A percentile compares a stretch with the other conserved stretches of the same genome.
Conservation (phyloP, 1,139 yeast genomes). For the Chernovozyma aurita region DNA sequence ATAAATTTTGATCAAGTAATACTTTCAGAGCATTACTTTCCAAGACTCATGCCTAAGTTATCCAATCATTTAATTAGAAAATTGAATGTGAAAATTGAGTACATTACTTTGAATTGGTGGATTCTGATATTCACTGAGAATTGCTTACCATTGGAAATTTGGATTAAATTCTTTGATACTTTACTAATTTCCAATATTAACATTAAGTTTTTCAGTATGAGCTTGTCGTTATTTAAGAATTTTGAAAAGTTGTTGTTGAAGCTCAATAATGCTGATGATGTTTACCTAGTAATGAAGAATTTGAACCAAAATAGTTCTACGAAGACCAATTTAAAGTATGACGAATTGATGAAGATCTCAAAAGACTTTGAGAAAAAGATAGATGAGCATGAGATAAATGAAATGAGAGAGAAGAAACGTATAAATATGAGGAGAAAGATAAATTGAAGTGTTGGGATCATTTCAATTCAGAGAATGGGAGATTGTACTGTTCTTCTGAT, state of each 20-base stretch:
- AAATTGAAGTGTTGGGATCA: too few relatives aligned
- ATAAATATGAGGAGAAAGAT: neutral
- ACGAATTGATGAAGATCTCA: conserved; percentile 10
- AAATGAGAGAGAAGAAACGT: neutral
- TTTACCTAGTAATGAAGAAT: conserved; percentile 42
- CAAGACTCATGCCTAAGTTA: conserved; percentile 34
- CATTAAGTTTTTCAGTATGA: conserved; percentile 13
- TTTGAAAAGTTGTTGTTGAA: conserved; percentile 31
- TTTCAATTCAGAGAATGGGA: too few relatives aligned
- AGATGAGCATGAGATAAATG: conserved; percentile 6
- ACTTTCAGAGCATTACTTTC: conserved; percentile 19
- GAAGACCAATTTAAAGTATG: conserved; percentile 11
- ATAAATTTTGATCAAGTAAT: conserved; percentile 39
- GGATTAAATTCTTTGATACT: conserved; percentile 52
- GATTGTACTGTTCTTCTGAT: too few relatives aligned
- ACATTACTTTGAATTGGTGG: conserved; percentile 58
- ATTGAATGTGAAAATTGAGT: conserved; percentile 43
- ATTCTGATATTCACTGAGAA: conserved; percentile 50
- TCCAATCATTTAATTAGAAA: conserved; percentile 30
- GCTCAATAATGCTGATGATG: conserved; percentile 29
- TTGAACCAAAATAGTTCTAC: conserved; percentile 18
- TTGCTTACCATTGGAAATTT: conserved; percentile 47
- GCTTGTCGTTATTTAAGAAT: conserved; percentile 39
- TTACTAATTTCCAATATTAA: conserved; percentile 21
- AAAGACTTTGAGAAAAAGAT: conserved; percentile 11